Conservation (phyloP, 495 filamentous ascomycete genomes). For the Chlorociboria aeruginascens region DNA sequence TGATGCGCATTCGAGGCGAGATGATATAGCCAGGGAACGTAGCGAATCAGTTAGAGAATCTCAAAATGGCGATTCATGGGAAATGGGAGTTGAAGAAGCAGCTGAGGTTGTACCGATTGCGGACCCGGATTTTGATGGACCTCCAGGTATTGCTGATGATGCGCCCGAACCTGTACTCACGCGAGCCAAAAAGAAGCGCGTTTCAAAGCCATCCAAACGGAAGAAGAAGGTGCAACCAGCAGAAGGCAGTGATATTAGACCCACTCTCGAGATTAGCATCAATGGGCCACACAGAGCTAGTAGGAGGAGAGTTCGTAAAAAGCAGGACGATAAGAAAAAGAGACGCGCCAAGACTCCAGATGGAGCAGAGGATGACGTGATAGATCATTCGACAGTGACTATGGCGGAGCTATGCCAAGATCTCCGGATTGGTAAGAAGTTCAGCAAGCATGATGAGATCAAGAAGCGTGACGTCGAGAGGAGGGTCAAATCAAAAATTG, state of each 20-base stretch:
- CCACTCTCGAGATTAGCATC: conserved; percentile 10
- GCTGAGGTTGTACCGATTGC: conserved; percentile 12
- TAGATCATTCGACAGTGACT: conserved; percentile 55
- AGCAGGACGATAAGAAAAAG: conserved; percentile 18
- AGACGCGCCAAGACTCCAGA: conserved; percentile 57
- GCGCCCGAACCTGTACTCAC: conserved; percentile 9
- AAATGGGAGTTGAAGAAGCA: not conserved
- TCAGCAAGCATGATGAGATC: conserved; percentile 51
- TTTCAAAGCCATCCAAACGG: not conserved
- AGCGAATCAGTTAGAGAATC: too few species aligned
- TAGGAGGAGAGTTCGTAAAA: conserved; percentile 3
- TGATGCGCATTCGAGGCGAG: too few species aligned
- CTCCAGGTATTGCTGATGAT: conserved; percentile 24
- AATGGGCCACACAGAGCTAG: conserved; percentile 1
- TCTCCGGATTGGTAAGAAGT: conserved; percentile 65
- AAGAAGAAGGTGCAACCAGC: conserved; percentile 12
- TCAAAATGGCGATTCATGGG: too few species aligned
- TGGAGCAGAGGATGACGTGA: conserved; percentile 58
- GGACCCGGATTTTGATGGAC: conserved; percentile 15
- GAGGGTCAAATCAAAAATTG: conserved; percentile 25
- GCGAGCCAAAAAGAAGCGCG: conserved; percentile 11
- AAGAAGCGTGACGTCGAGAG: conserved; percentile 32
- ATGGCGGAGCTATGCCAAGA: conserved; percentile 80
- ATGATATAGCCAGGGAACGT: too few species aligned
- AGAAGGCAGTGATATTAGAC: conserved; percentile 12